These are phyloP conservation scores for Rhynchospora pubera DNA, from an alignment of 176 grass and related monocot genomes.

Conservation along the genomic window DNA sequence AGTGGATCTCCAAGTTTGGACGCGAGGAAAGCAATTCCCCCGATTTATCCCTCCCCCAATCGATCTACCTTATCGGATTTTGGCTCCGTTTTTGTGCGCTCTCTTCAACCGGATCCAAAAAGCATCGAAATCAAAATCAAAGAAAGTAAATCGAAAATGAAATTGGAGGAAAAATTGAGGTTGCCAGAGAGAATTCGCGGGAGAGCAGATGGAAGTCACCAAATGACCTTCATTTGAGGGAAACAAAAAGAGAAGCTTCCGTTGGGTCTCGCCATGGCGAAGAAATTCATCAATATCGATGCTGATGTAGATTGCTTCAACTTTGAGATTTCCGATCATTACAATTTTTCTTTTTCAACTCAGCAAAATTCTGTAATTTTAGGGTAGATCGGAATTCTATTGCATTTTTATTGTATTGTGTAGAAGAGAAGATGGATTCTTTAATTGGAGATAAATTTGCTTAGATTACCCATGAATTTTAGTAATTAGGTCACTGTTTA, in stretches of 20 bases:
- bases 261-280: slow-evolving; percentile 23
- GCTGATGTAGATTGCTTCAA: slow-evolving; percentile 11
- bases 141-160: no score
- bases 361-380: neutral
- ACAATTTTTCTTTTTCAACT: neutral
- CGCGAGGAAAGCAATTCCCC: no score
- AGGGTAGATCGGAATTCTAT: neutral
- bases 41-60: no score
- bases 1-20: no score
- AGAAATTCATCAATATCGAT: slow-evolving; percentile 23
- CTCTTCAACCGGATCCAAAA: no score
- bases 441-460: neutral
- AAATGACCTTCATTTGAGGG: no score
- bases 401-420: neutral
- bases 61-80: no score
- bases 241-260: neutral
- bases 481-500: neutral
- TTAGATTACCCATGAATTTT: neutral
- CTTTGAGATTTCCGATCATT: neutral
- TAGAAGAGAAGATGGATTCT: neutral
- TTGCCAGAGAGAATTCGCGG: no score
- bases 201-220: no score
- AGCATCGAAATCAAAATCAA: no score
- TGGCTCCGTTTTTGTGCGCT: no score
- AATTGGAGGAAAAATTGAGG: no score